Conservation (phyloP, 1,139 yeast species). For the Wickerhamiella infanticola region DNA sequence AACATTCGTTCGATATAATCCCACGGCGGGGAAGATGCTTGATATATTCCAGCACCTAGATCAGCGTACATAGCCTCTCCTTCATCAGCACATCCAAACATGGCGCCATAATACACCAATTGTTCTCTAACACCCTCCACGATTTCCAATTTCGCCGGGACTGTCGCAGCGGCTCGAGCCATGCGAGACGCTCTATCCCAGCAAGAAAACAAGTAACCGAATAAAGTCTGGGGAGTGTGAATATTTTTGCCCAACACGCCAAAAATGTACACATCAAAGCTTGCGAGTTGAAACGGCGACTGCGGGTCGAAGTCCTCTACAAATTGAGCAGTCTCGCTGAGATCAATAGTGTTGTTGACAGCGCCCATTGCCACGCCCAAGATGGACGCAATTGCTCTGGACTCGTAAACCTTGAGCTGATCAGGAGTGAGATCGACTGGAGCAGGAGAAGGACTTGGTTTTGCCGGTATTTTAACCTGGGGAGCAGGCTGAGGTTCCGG, state of each 20-base stretch:
- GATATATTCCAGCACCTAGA: neutral
- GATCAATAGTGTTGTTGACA: neutral
- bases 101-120: conserved; percentile 8
- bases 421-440: neutral
- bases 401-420: neutral
- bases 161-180: conserved; percentile 8
- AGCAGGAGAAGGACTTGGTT: neutral
- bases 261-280: neutral
- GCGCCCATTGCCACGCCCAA: neutral
- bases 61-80: neutral
- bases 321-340: neutral
- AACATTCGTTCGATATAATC: neutral
- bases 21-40: neutral
- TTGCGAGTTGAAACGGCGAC: neutral
- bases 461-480: neutral
- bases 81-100: conserved; percentile 6
- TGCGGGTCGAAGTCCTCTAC: neutral
- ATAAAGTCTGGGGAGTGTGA: conserved; percentile 1
- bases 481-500: neutral
- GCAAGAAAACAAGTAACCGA: conserved; percentile 16
- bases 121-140: conserved; percentile 9
- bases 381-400: neutral
- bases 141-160: conserved; percentile 9
- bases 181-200: conserved; percentile 14
- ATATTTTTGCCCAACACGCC: neutral